Evolutionary conservation across 1,139 yeast genomes (phyloP), one percentile per base, ranked within the genome.

Genomic region (Kurtzmaniella natalensis): DNA sequence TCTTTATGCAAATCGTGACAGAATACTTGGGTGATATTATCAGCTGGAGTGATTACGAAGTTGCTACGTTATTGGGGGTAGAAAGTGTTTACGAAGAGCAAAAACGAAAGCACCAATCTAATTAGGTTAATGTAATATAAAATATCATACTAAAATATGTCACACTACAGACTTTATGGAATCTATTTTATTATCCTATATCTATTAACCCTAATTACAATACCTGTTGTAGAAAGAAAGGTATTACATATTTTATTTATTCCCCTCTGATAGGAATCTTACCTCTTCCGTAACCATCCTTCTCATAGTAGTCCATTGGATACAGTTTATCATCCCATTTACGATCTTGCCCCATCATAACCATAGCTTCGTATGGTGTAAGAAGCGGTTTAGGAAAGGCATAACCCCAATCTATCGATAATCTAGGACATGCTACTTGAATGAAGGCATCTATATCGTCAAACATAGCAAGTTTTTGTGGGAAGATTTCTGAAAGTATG

Each of bases 401-500:
- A 55, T 94, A 92, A 1, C 99, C 99, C 99, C 99, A 92, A 56
- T 92, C 99, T 29, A 92, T 92, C 2, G 96, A 86, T 34, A 92
- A 65, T 46, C 99, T 68, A 0, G 99, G 99, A 55, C 99, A 92
- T 0, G 98, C 99, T 3, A 92, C 96, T 57, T 92, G 99, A 14
- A 92, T 84, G 70, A 94, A 92, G 5, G 89, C 95, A 59, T 92
- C 98, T 15, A 92, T 78, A 50, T 87, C 94, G 48, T 86, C 89
- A 61, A 92, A 92, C 81, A 84, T 83, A n/a, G 96, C 83, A 25
- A 92, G 64, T 50, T 92, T 92, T 36, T 80, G 85, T 0, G 99
- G 99, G 58, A 92, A 88, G 9, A 92, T 87, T 55, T 92, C 99
- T 41, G 95, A 84, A 17, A 94, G 58, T 16, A 92, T 81, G 37